These are phyloP conservation scores for Bacidia rubella DNA, from an alignment of 495 filamentous ascomycete genomes.

Conservation along the genomic window DNA sequence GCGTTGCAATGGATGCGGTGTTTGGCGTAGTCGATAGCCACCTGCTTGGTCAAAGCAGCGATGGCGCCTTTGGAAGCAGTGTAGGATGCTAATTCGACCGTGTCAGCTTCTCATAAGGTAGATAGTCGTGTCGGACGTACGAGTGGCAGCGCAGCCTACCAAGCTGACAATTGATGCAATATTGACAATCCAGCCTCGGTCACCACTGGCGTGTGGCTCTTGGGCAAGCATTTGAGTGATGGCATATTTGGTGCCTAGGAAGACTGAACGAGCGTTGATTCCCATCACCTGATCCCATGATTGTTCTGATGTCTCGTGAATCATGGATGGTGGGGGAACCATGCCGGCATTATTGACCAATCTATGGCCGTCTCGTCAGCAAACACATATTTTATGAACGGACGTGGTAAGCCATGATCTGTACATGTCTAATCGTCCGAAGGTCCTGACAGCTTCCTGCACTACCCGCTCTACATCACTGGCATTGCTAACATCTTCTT, in stretches of 20 bases:
- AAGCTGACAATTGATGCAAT: constrained; percentile 32
- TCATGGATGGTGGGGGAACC: constrained; percentile 9
- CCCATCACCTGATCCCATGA: constrained; percentile 30
- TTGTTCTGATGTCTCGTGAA: constrained; percentile 25
- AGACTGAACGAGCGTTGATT: constrained; percentile 32
- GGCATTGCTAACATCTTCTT: constrained; percentile 31
- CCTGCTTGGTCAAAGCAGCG: constrained; percentile 30
- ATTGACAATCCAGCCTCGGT: constrained; percentile 44
- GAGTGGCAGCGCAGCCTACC: constrained; percentile 17
- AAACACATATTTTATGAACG: neutral
- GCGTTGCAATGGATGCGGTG: constrained; percentile 41
- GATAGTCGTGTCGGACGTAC: neutral
- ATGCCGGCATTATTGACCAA: neutral
- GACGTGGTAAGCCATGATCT: neutral
- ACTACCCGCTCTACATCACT: constrained; percentile 27
- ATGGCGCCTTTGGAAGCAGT: constrained; percentile 39
- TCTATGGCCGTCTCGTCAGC: too few relatives aligned
- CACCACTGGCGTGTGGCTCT: constrained; percentile 26
- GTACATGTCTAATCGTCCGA: constrained; percentile 37
- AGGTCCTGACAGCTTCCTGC: constrained; percentile 22
- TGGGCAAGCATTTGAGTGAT: constrained; percentile 37
- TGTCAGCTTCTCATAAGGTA: constrained; percentile 21
- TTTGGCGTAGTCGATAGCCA: constrained; percentile 36
- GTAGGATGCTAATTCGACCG: too few relatives aligned
- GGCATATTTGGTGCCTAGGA: constrained; percentile 35